Conservation (phyloP, 495 filamentous ascomycete species). For the Penicillium lividum region DNA sequence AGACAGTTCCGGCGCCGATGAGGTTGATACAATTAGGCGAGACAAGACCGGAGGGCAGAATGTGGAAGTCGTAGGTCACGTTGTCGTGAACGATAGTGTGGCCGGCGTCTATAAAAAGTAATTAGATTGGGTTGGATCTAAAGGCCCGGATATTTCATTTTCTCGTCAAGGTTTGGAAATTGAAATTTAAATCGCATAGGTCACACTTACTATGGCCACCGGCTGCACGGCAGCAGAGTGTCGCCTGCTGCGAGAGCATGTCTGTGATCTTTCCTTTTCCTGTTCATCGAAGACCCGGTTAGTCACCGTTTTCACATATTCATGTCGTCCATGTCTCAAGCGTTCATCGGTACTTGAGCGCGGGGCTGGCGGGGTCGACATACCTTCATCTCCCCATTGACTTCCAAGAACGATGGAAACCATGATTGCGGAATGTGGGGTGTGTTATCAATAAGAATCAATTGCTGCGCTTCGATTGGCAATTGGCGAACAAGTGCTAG, state of each 20-base stretch:
- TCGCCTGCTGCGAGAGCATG: slow-evolving; percentile 58
- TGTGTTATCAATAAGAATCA: slow-evolving; percentile 4
- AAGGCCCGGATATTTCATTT: neutral
- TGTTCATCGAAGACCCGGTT: slow-evolving; percentile 13
- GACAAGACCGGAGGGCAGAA: slow-evolving; percentile 71
- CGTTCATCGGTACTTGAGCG: slow-evolving; percentile 1
- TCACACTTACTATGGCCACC: slow-evolving; percentile 63
- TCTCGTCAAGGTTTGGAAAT: neutral
- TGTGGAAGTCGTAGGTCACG: slow-evolving; percentile 70
- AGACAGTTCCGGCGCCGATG: slow-evolving; percentile 81
- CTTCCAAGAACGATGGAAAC: slow-evolving; percentile 63
- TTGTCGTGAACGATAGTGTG: slow-evolving; percentile 63
- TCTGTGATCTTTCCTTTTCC: slow-evolving; percentile 74
- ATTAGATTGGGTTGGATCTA: slow-evolving; percentile 12
- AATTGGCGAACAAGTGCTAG: slow-evolving; percentile 18
- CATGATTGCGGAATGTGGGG: slow-evolving; percentile 35
- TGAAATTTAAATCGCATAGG: slow-evolving; percentile 7
- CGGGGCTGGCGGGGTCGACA: neutral
- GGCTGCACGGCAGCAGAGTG: slow-evolving; percentile 62
- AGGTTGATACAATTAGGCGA: slow-evolving; percentile 77
- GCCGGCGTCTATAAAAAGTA: slow-evolving; percentile 43
- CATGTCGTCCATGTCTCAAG: neutral
- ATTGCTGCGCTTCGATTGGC: slow-evolving; percentile 13
- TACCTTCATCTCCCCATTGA: slow-evolving; percentile 71
- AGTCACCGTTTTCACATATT: neutral